Base-by-base conservation (phyloP, 1,284 basidiomycete genomes). In the Mycena citricolor region DNA sequence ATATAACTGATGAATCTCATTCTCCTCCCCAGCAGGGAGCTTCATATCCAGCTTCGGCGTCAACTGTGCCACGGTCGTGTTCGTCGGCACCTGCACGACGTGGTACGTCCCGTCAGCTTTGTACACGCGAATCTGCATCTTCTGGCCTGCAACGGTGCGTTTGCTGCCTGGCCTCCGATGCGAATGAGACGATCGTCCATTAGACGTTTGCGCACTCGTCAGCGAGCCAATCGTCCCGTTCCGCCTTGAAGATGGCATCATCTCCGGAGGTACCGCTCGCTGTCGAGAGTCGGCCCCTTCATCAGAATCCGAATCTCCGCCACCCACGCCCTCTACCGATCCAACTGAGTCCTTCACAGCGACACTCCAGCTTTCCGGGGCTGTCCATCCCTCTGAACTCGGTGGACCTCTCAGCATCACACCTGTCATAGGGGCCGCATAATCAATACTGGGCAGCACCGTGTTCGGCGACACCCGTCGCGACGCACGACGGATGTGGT, bases 61-160 rank as follows among this genome's bases (percentile, higher is more conserved):
- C 8, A 49, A 4, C 5, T 26, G 12, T 4, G 26, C 39, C 0
- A 49, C 47, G 8, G 47, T 52, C 19, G 35, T 41, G 17, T 34
- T 32, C 19, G 31, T 25, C 2, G 46, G 32, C 3, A 45, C 17
- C 5, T 25, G 22, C n/a, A 49, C 10, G 14, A 42, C 22, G 21
- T 42, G 8, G 10, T 45, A 31, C 3, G 81, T 78, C 31, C 80
- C 80, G 54, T 90, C 86, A 13, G 78, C 76, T 25, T 83, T 76
- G 61, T 93, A 90, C 54, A 97, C 84, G 33, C 92, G 81, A 41
- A 92, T 73, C 46, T 67, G 70, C 54, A 71, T 79, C 13, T 36
- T 38, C 2, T 44, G 33, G 3, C 40, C 45, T 32, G 21, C 29
- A 28, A 38, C 35, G 34, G 7, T 26, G 16, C 29, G 17, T 25